phyloP scores from a whole-genome alignment of 1,284 basidiomycete genomes.

The Leccinum fallax region DNA sequence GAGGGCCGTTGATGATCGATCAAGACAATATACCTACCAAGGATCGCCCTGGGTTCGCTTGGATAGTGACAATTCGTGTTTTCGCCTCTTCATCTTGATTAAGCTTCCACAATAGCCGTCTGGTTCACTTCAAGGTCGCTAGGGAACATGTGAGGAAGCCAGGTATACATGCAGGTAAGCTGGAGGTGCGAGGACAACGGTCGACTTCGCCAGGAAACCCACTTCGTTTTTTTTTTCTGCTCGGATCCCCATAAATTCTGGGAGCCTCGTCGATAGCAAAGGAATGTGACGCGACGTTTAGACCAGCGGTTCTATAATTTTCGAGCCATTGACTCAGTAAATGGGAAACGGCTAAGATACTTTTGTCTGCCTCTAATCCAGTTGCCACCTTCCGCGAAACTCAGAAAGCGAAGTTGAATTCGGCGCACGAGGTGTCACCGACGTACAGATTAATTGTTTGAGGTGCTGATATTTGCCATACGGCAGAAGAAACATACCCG shows the following conservation, averaged over 20 bases:
- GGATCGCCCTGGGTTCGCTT: background rate
- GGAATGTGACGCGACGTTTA: background rate
- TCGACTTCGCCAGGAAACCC: accelerated
- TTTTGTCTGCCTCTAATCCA: background rate
- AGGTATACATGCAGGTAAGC: background rate
- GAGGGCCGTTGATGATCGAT: background rate
- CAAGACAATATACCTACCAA: background rate
- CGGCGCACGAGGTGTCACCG: background rate
- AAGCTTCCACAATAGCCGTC: background rate
- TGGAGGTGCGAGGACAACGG: background rate
- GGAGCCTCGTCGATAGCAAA: background rate
- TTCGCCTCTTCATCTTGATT: background rate
- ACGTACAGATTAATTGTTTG: background rate
- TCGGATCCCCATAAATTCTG: background rate
- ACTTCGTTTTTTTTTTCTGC: background rate
- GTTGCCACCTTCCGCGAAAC: background rate
- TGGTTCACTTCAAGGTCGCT: background rate
- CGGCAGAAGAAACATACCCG: background rate
- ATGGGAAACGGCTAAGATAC: background rate
- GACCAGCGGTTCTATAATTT: accelerated
- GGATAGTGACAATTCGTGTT: background rate
- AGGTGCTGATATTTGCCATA: background rate
- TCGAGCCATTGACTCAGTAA: background rate
- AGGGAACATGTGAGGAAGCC: background rate
- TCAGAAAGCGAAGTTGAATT: background rate